phyloP scores from a whole-genome alignment of 2,329 filamentous ascomycete species.

The Trichoderma sp. region DNA sequence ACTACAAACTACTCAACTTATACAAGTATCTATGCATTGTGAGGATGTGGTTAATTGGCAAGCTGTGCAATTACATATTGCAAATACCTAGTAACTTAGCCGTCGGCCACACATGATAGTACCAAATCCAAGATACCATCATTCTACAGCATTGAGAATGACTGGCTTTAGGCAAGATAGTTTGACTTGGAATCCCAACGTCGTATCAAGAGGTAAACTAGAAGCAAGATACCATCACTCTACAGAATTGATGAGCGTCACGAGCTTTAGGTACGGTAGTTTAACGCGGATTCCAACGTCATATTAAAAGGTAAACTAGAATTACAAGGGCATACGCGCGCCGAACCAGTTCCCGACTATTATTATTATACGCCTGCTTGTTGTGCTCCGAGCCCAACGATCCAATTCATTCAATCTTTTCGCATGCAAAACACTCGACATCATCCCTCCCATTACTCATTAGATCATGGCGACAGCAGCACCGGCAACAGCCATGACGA shows the following conservation, averaged over 20 bases:
- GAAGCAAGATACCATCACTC: background rate
- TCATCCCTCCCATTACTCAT: background rate
- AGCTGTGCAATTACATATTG: background rate
- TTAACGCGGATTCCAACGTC: background rate
- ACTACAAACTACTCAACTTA: background rate
- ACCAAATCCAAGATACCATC: background rate
- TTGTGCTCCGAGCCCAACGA: background rate
- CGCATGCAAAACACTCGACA: background rate
- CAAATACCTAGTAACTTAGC: background rate
- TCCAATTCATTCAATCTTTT: constrained; percentile 4
- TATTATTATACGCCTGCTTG: background rate
- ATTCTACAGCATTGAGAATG: background rate
- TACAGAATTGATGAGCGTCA: background rate
- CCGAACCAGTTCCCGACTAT: constrained; percentile 9
- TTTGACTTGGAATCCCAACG: background rate
- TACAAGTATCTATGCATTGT: background rate
- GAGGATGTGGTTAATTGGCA: background rate
- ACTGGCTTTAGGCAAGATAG: background rate
- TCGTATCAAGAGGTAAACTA: constrained; percentile 14
- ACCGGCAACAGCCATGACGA: constrained; percentile 40
- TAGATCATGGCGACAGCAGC: constrained; percentile 40
- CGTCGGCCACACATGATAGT: background rate
- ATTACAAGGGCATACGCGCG: constrained; percentile 15
- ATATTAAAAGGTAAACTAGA: constrained; percentile 15
- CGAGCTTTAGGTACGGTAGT: background rate